Base-by-base conservation (phyloP, 805 yeast genomes). In the Metschnikowia arizonensis region DNA sequence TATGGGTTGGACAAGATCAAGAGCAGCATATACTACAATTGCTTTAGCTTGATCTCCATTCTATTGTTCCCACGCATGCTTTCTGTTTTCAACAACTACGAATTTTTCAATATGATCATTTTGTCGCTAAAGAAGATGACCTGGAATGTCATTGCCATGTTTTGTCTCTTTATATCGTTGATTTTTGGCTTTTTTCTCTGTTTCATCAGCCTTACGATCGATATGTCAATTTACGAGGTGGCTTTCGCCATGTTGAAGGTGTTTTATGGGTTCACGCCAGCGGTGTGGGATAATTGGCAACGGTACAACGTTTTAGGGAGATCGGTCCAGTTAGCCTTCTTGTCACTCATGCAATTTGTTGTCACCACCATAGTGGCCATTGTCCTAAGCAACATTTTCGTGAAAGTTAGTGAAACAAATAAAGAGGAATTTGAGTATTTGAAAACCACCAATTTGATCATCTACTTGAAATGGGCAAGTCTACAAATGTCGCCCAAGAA, bases 261-360 rank as follows among this genome's bases (percentile, higher is more conserved):
- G 3, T 68, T 78, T 49, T 78, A 77, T 55, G 83, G 83, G 0
- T 78, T 74, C 56, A 78, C 83, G 1, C 82, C 83, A 0, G 76
- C 81, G 0, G 82, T 78, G 3, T 78, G 83, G 83, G 66, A 68
- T 37, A 74, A 72, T 44, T 78, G 82, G 82, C 60, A 64, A 30
- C 62, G 66, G 42, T 78, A 74, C 52, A 70, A 77, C 33, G 50
- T 61, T 1, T 56, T 77, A 33, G 83, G 83, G 0, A 64, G 74
- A 30, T 50, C 61, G n/a, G 65, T 77, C 18, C 72, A 75, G 46
- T 64, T 78, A 55, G 65, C 74, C n/a, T 78, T 74, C 54, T 64
- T 78, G 23, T 77, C 77, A 49, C 64, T 78, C 50, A 74, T 76
- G 42, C 82, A 78, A 47, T 78, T 78, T 55, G 73, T 78, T 31